Percentiles rank a stretch among this genome's conserved stretches.
Evolutionary conservation across 2,329 filamentous ascomycete genomes (phyloP).

Genomic region (Fusarium mangiferae): DNA sequence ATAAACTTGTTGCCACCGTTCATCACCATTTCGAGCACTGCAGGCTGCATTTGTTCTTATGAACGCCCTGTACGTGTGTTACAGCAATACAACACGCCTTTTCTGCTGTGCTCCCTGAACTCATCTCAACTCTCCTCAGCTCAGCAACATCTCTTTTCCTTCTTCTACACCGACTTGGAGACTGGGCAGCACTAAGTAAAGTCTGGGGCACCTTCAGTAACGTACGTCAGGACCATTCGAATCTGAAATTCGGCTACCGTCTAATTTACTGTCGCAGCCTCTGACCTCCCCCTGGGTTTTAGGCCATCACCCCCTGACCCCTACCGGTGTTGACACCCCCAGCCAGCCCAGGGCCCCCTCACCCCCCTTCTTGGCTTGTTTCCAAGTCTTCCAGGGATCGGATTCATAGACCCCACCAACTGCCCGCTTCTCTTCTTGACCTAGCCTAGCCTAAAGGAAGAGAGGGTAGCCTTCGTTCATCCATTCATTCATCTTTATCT

Average conservation of each 20-base stretch:
- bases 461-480: not conserved
- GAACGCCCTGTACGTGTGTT: conserved; percentile 16
- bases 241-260: conserved; percentile 24
- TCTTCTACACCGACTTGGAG: not conserved
- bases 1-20: conserved; percentile 25
- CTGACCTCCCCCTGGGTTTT: conserved; percentile 6
- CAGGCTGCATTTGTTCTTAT: not conserved
- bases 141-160: not conserved
- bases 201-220: not conserved
- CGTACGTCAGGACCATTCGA: conserved; percentile 14
- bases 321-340: conserved; percentile 1
- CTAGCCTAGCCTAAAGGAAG: conserved; percentile 4
- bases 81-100: conserved; percentile 1
- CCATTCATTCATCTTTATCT: conserved; percentile 28
- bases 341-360: conserved; percentile 3
- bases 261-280: conserved; percentile 3
- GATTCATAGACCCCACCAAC: conserved; percentile 42
- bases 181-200: not conserved
- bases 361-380: conserved; percentile 38
- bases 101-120: not conserved
- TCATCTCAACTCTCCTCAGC: not conserved
- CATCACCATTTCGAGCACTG: conserved; percentile 13
- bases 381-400: conserved; percentile 42
- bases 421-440: conserved; percentile 38
- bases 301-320: conserved; percentile 25